phyloP scores from a whole-genome alignment of 2,329 filamentous ascomycete species.

The Pyrenochaeta sp. region DNA sequence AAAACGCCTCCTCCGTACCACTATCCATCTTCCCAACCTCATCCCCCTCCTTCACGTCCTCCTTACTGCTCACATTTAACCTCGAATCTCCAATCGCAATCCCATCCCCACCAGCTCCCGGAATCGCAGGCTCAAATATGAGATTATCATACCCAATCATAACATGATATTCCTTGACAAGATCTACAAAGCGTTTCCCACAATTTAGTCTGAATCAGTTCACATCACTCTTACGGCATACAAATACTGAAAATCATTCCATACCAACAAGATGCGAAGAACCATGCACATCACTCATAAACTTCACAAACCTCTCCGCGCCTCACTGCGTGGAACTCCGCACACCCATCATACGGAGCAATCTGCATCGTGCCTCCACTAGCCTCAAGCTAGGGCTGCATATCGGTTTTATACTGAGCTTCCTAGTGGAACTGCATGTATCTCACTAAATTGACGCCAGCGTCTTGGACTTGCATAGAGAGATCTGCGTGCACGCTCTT shows the following conservation, averaged over 20 bases:
- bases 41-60: neutral
- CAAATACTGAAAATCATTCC: slow-evolving; percentile 6
- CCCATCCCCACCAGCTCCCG: slow-evolving; percentile 8
- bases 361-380: slow-evolving; percentile 16
- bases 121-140: slow-evolving; percentile 9
- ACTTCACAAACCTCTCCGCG: slow-evolving; percentile 14
- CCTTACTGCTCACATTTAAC: slow-evolving; percentile 3
- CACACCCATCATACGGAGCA: slow-evolving; percentile 15
- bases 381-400: slow-evolving; percentile 12
- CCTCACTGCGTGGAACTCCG: slow-evolving; percentile 19
- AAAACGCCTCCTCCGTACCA: neutral
- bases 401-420: slow-evolving; percentile 2
- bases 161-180: slow-evolving; percentile 13
- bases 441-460: slow-evolving; percentile 6
- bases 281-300: slow-evolving; percentile 17
- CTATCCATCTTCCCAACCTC: neutral
- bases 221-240: neutral
- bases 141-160: slow-evolving; percentile 23
- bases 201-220: slow-evolving; percentile 9
- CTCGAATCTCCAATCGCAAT: slow-evolving; percentile 7
- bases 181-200: slow-evolving; percentile 17
- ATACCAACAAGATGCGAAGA: slow-evolving; percentile 18
- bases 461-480: slow-evolving; percentile 15
- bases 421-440: slow-evolving; percentile 22
- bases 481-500: slow-evolving; percentile 22